phyloP scores from a whole-genome alignment of 805 yeast species.

The Candida germanica region DNA sequence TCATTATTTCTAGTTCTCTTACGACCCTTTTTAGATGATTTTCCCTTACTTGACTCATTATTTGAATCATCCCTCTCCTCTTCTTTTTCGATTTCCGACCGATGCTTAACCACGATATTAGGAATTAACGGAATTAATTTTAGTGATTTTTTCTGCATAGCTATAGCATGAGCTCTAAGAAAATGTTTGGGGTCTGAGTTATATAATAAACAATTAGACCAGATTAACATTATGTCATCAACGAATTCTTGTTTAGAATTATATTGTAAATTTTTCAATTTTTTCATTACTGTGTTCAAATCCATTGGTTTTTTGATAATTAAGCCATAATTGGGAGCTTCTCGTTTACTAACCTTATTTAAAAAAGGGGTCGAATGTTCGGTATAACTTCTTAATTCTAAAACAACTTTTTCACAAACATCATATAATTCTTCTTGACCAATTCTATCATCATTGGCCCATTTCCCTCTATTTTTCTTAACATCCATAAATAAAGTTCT shows the following conservation, averaged over 20 bases:
- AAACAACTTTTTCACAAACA: slow-evolving; percentile 92
- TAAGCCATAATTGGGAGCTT: slow-evolving; percentile 94
- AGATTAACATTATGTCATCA: slow-evolving; percentile 91
- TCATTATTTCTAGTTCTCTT: slow-evolving; percentile 36
- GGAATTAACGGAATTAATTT: slow-evolving; percentile 83
- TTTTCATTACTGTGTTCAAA: slow-evolving; percentile 88
- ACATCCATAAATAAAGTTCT: slow-evolving; percentile 87
- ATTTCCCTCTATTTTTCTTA: slow-evolving; percentile 89
- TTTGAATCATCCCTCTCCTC: slow-evolving; percentile 35
- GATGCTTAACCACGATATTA: slow-evolving; percentile 71
- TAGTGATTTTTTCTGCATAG: slow-evolving; percentile 89
- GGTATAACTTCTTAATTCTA: slow-evolving; percentile 85
- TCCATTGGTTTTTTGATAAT: slow-evolving; percentile 96
- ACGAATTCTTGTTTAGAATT: slow-evolving; percentile 84
- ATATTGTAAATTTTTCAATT: slow-evolving; percentile 78
- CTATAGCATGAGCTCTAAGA: slow-evolving; percentile 84
- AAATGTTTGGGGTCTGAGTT: slow-evolving; percentile 95
- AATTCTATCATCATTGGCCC: slow-evolving; percentile 93
- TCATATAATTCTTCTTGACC: slow-evolving; percentile 98
- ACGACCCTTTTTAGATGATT: slow-evolving; percentile 39
- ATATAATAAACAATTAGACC: slow-evolving; percentile 91
- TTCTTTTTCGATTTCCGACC: slow-evolving; percentile 70
- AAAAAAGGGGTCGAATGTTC: slow-evolving; percentile 96
- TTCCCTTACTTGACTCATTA: slow-evolving; percentile 33
- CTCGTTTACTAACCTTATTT: slow-evolving; percentile 94